Evolutionary conservation across 768 basidiomycete genomes (phyloP), one percentile per base, ranked within the genome.

Genomic region (Rhodotorula paludigena): DNA sequence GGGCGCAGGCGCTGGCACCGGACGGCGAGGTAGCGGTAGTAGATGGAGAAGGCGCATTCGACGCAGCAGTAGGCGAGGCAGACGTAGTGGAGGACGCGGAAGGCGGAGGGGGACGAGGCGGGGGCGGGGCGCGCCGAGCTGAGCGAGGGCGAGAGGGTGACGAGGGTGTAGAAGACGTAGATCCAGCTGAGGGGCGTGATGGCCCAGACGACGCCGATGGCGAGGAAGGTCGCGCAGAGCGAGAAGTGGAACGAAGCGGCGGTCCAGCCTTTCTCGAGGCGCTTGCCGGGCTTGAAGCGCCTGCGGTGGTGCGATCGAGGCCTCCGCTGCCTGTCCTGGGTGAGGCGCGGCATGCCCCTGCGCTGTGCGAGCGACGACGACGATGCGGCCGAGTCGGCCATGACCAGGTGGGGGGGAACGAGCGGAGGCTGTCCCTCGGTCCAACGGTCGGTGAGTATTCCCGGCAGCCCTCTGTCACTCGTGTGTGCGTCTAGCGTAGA

Each of bases 161-260:
- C n/a, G 38, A 68, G 33, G 25, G 66, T 62, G 64, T 64, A 75
- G 32, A 70, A 41, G 49, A 74, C 56, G 59, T 72, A 75, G 41
- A 36, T 33, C 63, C 65, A 74, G 15, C 59, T 54, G 7, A 72
- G 45, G 0, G 74, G 74, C 0, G 67, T 72, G 58, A 75, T 68
- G 42, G n/a, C 0, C 73, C 73, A 74, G 28, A 75, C 61, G 36
- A 63, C 25, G n/a, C 49, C 65, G 21, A 65, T 65, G 49, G 63
- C 54, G 41, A 20, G 21, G n/a, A 45, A 36, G 5, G 39, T 42
- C 12, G 36, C 18, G 14, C 33, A 39, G 47, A 65, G 47, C 23
- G 48, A 35, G 42, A 70, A 54, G 39, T 58, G 54, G 56, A 65
- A 62, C 14, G 52, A 54, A 5, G 56, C 56, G n/a, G 42, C 3